A percentile compares a stretch with the other conserved stretches of the same genome.
phyloP scores from a whole-genome alignment of 2,329 filamentous ascomycete genomes.

The Byssothecium circinans region DNA sequence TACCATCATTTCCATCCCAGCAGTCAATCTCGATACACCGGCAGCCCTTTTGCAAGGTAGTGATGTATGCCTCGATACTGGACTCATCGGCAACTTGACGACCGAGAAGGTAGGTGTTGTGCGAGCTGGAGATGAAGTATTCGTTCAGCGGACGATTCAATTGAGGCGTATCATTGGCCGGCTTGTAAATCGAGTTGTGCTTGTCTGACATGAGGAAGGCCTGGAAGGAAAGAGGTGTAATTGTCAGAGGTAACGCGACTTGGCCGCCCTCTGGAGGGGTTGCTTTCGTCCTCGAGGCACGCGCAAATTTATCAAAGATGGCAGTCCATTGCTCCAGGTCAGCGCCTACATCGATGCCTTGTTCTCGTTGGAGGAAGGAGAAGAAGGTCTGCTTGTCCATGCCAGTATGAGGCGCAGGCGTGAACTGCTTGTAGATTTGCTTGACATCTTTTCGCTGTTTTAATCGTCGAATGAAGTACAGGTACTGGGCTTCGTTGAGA shows the following conservation, averaged over 20 bases:
- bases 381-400: constrained; percentile 76
- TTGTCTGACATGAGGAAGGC: constrained; percentile 50
- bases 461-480: constrained; percentile 78
- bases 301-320: constrained; percentile 69
- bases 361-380: constrained; percentile 70
- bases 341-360: constrained; percentile 73
- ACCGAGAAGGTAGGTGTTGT: constrained; percentile 95
- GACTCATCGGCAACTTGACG: constrained; percentile 87
- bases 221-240: constrained; percentile 79
- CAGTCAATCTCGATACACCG: constrained; percentile 97
- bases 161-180: constrained; percentile 61
- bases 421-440: constrained; percentile 66
- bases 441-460: constrained; percentile 83
- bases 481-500: constrained; percentile 79
- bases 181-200: constrained; percentile 65
- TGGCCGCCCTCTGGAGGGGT: constrained; percentile 44
- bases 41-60: constrained; percentile 82
- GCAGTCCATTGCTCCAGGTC: constrained; percentile 69
- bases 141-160: constrained; percentile 89
- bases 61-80: constrained; percentile 93
- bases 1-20: constrained; percentile 89
- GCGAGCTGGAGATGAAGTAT: constrained; percentile 97
- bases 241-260: constrained; percentile 55
- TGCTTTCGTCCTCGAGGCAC: constrained; percentile 40
- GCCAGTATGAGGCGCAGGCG: constrained; percentile 58